Evolutionary conservation across 352 stramenopile genomes (phyloP).

Genomic region (Globisporangium nunn): DNA sequence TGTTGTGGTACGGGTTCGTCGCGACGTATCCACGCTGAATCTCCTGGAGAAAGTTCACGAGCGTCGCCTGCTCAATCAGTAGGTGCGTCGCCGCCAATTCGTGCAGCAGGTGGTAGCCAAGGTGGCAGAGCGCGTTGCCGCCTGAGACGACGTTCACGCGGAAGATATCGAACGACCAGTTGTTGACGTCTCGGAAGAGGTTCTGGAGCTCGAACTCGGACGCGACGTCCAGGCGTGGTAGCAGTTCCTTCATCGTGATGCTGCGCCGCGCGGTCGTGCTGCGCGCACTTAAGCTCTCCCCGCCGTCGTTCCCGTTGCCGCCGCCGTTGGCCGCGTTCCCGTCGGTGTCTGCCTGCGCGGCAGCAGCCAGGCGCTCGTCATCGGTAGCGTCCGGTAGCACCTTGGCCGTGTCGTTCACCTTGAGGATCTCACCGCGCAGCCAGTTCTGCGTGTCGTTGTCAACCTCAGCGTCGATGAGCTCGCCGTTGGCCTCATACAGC

Average conservation of each 20-base stretch:
- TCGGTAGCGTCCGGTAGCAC: slow-evolving; percentile 41
- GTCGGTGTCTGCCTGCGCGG: neutral
- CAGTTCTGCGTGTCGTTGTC: slow-evolving; percentile 83
- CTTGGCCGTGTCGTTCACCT: slow-evolving; percentile 59
- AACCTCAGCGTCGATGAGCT: slow-evolving; percentile 56
- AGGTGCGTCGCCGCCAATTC: slow-evolving; percentile 52
- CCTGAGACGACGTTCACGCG: slow-evolving; percentile 55
- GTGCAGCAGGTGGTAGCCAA: slow-evolving; percentile 73
- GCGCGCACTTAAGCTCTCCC: neutral
- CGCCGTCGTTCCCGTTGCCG: slow-evolving; percentile 12
- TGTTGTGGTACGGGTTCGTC: slow-evolving; percentile 87
- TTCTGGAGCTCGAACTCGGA: slow-evolving; percentile 69
- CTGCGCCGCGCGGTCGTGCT: slow-evolving; percentile 12
- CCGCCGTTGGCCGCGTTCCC: slow-evolving; percentile 5
- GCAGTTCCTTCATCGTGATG: slow-evolving; percentile 56
- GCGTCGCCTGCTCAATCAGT: slow-evolving; percentile 47
- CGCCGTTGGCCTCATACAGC: slow-evolving; percentile 76
- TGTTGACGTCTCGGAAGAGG: slow-evolving; percentile 39
- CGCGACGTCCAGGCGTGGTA: slow-evolving; percentile 47
- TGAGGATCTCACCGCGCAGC: slow-evolving; percentile 71
- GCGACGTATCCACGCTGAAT: slow-evolving; percentile 79
- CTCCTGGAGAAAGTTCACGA: slow-evolving; percentile 74
- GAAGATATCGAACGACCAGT: slow-evolving; percentile 80
- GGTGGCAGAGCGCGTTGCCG: slow-evolving; percentile 65
- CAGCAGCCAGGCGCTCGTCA: slow-evolving; percentile 11